Evolutionary conservation across 352 stramenopile genomes (phyloP), one percentile per base, ranked within the genome.

Genomic region (Hyaloperonospora arabidopsidis): DNA sequence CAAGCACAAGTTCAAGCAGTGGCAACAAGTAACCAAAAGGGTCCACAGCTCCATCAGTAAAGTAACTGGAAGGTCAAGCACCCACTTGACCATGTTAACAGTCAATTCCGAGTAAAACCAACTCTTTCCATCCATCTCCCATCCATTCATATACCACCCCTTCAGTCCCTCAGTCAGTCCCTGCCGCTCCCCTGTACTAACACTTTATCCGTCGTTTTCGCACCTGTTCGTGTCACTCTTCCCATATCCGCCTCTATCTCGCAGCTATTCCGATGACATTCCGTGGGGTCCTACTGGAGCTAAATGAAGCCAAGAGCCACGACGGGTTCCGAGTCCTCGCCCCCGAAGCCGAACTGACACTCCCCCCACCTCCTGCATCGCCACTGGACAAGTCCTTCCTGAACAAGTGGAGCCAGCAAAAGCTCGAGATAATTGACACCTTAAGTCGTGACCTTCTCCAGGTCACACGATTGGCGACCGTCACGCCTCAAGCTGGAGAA

Each of bases 271-370:
- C 13, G n/a, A 87, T 91, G 77, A 70, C 70, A 53, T 88, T 89
- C 67, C 76, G 76, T n/a, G 80, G 80, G 18, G 68, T 84, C 51
- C 54, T 91, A 45, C 73, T 89, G 23, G 49, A 68, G 41, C 50
- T 80, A 15, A 23, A 45, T 0, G 72, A 83, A 50, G 47, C 39
- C 23, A 57, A 68, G 43, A 68, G 52, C 35, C 43, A 50, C 54
- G 52, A 43, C 1, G 51, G 45, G 41, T 91, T 91, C 59, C 70
- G 56, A 29, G 67, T 87, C 10, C 60, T 89, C 14, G 68, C 67
- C 17, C 63, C 74, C 0, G 68, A 83, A 36, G 70, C 69, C 10
- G 57, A 66, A 52, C 59, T 90, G 15, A 57, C 60, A 4, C 49
- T 91, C 0, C 68, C 74, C 18, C 34, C 44, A 1, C 48, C 45